A percentile compares a stretch with the other conserved stretches of the same genome.
Conservation (phyloP, 208 protist genomes). For the Trypanosoma mega region DNA sequence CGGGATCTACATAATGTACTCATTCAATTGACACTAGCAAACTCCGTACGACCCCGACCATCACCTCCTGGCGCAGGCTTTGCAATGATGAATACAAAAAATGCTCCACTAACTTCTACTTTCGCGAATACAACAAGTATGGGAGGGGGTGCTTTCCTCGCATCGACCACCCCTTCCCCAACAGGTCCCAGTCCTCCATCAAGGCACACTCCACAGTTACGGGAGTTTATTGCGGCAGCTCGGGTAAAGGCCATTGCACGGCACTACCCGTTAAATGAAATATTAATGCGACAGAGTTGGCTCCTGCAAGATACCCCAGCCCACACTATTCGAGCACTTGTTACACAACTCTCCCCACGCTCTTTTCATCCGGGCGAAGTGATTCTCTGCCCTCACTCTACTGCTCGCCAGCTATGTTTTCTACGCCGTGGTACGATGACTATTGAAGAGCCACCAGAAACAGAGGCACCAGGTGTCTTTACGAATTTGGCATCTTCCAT, state of each 20-base stretch:
- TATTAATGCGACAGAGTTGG: conserved; percentile 87
- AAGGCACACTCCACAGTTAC: conserved; percentile 23
- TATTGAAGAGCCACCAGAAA: conserved; percentile 47
- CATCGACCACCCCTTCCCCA: too few species aligned
- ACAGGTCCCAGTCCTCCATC: not conserved
- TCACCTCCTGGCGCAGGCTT: too few species aligned
- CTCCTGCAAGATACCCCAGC: conserved; percentile 81
- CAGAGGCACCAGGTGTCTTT: not conserved
- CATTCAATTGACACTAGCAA: conserved; percentile 32
- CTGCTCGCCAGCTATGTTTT: conserved; percentile 71
- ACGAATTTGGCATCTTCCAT: too few species aligned
- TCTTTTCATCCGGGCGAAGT: conserved; percentile 78
- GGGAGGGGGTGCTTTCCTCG: too few species aligned
- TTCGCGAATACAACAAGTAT: too few species aligned
- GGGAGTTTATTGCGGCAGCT: conserved; percentile 56
- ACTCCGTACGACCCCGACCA: conserved; percentile 10
- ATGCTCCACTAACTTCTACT: too few species aligned
- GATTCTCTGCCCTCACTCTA: conserved; percentile 64
- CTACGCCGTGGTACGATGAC: conserved; percentile 63
- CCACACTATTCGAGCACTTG: conserved; percentile 65
- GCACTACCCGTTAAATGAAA: conserved; percentile 73
- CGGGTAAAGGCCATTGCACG: conserved; percentile 47
- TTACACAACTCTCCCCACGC: conserved; percentile 60
- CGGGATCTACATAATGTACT: conserved; percentile 66
- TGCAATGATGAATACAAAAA: too few species aligned